Evolutionary conservation across 495 filamentous ascomycete genomes (phyloP).

Genomic region (Trichocladium antarcticum): DNA sequence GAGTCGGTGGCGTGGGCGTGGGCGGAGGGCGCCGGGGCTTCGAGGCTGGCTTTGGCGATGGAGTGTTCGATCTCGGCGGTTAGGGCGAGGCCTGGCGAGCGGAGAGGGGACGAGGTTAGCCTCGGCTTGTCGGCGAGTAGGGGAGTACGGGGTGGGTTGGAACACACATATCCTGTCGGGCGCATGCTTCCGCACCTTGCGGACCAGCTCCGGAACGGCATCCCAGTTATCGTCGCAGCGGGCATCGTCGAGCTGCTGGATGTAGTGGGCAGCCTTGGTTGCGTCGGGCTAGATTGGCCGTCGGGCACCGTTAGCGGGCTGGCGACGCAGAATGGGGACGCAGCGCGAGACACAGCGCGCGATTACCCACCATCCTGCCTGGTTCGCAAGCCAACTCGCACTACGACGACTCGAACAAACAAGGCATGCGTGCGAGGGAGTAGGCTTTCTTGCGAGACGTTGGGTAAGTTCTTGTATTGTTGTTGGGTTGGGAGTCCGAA

Average conservation of each 20-base stretch:
- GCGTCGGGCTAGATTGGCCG: constrained; percentile 31
- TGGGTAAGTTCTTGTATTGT: background rate
- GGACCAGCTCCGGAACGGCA: constrained; percentile 74
- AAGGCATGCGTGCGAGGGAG: constrained; percentile 20
- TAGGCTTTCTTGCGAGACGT: background rate
- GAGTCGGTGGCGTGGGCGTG: constrained; percentile 10
- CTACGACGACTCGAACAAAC: constrained; percentile 23
- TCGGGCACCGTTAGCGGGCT: constrained; percentile 10
- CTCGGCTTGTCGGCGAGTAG: too few relatives aligned
- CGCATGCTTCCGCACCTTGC: constrained; percentile 90
- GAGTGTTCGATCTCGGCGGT: constrained; percentile 62
- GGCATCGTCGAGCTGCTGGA: constrained; percentile 68
- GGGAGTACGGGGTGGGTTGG: background rate
- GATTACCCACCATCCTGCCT: constrained; percentile 25
- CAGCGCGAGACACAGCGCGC: background rate
- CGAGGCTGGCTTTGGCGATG: constrained; percentile 44
- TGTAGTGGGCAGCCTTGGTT: constrained; percentile 66
- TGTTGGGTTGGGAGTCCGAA: background rate
- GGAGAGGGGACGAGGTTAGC: background rate
- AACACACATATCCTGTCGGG: constrained; percentile 69
- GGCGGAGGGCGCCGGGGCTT: constrained; percentile 31
- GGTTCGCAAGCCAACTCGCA: constrained; percentile 21
- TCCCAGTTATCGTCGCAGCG: constrained; percentile 84
- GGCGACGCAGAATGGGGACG: background rate
- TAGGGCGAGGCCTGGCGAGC: constrained; percentile 57